Base-by-base conservation (phyloP, 2,329 filamentous ascomycete species). In the Diaporthe sp. region DNA sequence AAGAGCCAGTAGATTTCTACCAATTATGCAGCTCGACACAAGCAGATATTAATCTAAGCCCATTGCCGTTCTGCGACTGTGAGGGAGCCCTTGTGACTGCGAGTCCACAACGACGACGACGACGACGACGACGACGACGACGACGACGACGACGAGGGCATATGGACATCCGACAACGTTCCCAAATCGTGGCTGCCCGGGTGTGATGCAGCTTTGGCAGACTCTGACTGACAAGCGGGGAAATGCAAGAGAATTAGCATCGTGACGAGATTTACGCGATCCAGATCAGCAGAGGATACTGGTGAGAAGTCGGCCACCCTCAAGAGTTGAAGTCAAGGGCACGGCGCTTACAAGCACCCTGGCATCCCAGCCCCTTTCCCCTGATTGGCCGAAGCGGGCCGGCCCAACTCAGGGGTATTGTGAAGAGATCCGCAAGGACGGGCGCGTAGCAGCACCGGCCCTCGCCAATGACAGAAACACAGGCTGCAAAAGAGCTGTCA, bases 391-490 rank as follows among this genome's bases (percentile, higher is more conserved):
- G n/a, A 19, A 44, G n/a, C 46, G 31, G 31, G 15, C 25, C n/a
- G 31, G 58, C 49, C 71, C 71, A 73, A 73, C 31, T 13, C 44
- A 75, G 68, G 72, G 73, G 75, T 73, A 65, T 17, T 70, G 73
- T 75, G 75, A 70, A 72, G 37, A 53, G 62, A 61, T 62, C 73
- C 73, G 61, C 70, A 71, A 67, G 55, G 53, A 62, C 62, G 70
- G 70, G 75, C 75, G 75, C 75, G 75, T 76, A 76, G 65, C 62
- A 58, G 25, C 58, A 60, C 62, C 31, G 17, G 28, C 31, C 58
- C 28, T 68, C 75, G 55, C 75, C 73, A 76, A 76, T 75, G 62
- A 34, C 31, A 73, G 37, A 49, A 25, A 31, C 19, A 71, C 46
- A 42, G 34, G 19, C 55, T 65, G 62, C 70, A 62, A 68, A 58